A percentile compares a stretch with the other conserved stretches of the same genome.
Evolutionary conservation across 345 rosid species (phyloP).

Genomic region (Noccaea bulbosa): DNA sequence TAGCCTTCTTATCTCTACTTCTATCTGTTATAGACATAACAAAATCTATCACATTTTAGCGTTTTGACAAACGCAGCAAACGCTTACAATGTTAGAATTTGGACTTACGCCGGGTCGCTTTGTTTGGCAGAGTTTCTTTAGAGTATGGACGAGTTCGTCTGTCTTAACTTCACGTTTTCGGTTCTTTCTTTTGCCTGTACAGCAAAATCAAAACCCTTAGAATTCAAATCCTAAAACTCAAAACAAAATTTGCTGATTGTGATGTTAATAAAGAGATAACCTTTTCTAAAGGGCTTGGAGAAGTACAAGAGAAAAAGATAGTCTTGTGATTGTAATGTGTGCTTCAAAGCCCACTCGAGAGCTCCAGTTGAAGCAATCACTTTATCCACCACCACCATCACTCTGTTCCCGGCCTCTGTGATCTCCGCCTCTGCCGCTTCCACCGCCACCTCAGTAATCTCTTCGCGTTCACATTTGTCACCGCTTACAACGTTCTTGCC

Average conservation of each 20-base stretch:
- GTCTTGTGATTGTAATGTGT: constrained; percentile 61
- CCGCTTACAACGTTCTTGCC: constrained; percentile 27
- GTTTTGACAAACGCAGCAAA: constrained; percentile 24
- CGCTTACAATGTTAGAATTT: constrained; percentile 17
- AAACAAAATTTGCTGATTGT: too few relatives aligned
- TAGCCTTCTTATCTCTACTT: constrained; percentile 56
- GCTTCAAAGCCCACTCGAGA: constrained; percentile 90
- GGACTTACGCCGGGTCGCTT: constrained; percentile 71
- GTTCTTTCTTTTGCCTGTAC: constrained; percentile 43
- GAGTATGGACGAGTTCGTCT: constrained; percentile 54
- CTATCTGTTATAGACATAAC: constrained; percentile 46
- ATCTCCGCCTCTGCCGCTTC: constrained; percentile 32
- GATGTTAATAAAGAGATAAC: constrained; percentile 36
- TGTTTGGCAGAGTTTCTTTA: constrained; percentile 64
- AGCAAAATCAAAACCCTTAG: background rate
- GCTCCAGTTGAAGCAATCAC: constrained; percentile 71
- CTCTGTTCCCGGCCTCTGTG: constrained; percentile 52
- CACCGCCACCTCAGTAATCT: background rate
- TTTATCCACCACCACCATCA: constrained; percentile 86
- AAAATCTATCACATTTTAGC: background rate
- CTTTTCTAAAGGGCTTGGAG: constrained; percentile 50
- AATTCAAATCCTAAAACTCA: background rate
- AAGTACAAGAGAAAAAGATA: constrained; percentile 66
- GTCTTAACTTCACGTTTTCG: constrained; percentile 53
- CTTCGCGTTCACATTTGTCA: constrained; percentile 18